Base-by-base conservation (phyloP, 305 asterid genomes). In the Fraxinus floribunda region DNA sequence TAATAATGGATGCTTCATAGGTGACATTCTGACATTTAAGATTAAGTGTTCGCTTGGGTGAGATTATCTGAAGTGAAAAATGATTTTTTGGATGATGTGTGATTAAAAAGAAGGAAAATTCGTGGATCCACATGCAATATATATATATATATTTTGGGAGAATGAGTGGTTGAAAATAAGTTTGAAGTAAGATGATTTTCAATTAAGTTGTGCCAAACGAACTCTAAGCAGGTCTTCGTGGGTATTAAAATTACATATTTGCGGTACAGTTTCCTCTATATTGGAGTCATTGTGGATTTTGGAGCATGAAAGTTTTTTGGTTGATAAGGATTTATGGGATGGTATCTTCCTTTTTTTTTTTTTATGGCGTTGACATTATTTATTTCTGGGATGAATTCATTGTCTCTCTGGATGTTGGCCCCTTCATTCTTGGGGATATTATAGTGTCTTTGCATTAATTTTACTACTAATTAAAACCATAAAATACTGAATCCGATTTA, bases 221-320 rank as follows among this genome's bases (percentile, higher is more conserved):
- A 13, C 57, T 46, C 57, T 13, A 13, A 46, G 52, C 52, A 41
- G 57, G 55, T 44, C n/a, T 15, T 44, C 4, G 57, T 16, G 9
- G 62, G 62, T 52, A 4, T 16, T 16, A 52, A 52, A 52, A 52
- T 26, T 32, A 11, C 41, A 20, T 38, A 46, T 38, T 18, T 74
- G 75, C 36, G 24, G 68, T 52, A 34, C 57, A 22, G 39, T 75
- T 66, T 71, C 66, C 22, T 52, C 22, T 52, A 52, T 16, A 52
- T 52, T 16, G 62, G 62, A 16, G 70, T 18, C 24, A 60, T 60
- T 20, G 44, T 79, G 79, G 72, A 46, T 20, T 24, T 85, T 22
- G 35, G 74, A 26, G 46, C 68, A 29, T 68, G 75, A 30, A 79
- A 29, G 70, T 38, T 52, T 46, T 73, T 75, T 74, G 78, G 86